Base-by-base conservation (phyloP, 2,329 filamentous ascomycete species). In the Apiospora sp. region DNA sequence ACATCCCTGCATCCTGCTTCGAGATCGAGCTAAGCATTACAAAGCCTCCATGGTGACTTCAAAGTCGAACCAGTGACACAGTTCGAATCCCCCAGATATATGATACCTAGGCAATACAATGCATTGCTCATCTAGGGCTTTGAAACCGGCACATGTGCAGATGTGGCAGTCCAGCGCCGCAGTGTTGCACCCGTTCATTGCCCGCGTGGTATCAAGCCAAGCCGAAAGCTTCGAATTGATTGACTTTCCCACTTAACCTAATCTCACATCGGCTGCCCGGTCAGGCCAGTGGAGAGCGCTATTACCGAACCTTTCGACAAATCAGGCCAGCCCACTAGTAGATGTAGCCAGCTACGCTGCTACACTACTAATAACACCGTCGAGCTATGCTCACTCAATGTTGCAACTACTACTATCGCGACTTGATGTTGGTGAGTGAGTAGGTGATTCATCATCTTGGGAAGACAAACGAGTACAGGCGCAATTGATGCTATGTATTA, bases 61-160 rank as follows among this genome's bases (percentile, higher is more conserved):
- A 61, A 0, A 1, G 19, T 61, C 34, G 58, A 41, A 64, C 34
- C 58, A 41, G 14, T 1, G 10, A 12, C 19, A 4, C 19, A 4
- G 27, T 4, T 5, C 16, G 5, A 46, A 10, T 19, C 46, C 46
- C 5, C 46, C 16, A 48, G 46, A 48, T n/a, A 48, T 24, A 49
- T n/a, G 3, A 10, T 46, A 43, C 41, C 1, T 43, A 5, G 19
- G 8, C 7, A 10, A 49, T 44, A 49, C 46, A 49, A n/a, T 27
- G 49, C 49, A 51, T 51, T 24, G 48, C 48, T 10, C 0, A 14
- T 10, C 12, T 8, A 10, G 34, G 34, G 19, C 34, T 37, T 4
- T 41, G 58, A 64, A 64, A 64, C 58, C 58, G 58, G 34, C 34
- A 64, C 58, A 14, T 64, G n/a, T 12, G 22, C 58, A 22, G 58